Percentiles rank a stretch among this genome's conserved stretches.
These are phyloP conservation scores for Acephala macrosclerotiorum DNA, from an alignment of 2,329 filamentous ascomycete genomes.

Conservation along the genomic window DNA sequence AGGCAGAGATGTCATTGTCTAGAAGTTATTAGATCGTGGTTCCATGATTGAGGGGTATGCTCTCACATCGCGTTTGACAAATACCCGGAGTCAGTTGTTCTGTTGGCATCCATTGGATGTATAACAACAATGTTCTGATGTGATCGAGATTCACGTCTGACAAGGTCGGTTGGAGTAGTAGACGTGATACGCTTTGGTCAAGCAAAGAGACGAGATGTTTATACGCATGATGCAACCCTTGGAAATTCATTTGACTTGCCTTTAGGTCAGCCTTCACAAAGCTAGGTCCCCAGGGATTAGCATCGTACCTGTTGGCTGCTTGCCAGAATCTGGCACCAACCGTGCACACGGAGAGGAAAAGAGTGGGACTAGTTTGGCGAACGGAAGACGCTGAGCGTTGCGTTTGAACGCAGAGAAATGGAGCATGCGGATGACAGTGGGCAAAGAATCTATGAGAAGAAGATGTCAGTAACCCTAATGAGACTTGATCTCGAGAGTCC, in stretches of 20 bases:
- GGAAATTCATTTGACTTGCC: slow-evolving; percentile 4
- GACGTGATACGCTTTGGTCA: slow-evolving; percentile 15
- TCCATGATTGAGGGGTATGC: too few species aligned
- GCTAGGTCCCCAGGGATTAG: neutral
- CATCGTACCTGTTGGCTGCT: neutral
- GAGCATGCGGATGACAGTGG: slow-evolving; percentile 2
- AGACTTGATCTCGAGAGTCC: too few species aligned
- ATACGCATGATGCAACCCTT: slow-evolving; percentile 17
- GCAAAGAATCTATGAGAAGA: neutral
- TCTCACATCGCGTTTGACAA: neutral
- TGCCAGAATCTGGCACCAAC: slow-evolving; percentile 8
- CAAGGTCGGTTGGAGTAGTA: slow-evolving; percentile 27
- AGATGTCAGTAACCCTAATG: too few species aligned
- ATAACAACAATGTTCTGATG: slow-evolving; percentile 1
- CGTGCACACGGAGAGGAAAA: slow-evolving; percentile 2
- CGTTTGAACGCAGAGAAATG: neutral
- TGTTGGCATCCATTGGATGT: slow-evolving; percentile 5
- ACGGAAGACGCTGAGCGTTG: neutral
- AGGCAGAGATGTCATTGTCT: slow-evolving; percentile 1
- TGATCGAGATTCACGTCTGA: slow-evolving; percentile 3
- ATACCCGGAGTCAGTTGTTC: neutral
- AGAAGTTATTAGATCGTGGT: neutral
- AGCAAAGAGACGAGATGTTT: slow-evolving; percentile 21
- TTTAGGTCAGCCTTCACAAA: neutral
- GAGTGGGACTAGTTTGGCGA: neutral